Evolutionary conservation across 202 grass and related monocot genomes (phyloP).

Genomic region (Carex sylvatica): DNA sequence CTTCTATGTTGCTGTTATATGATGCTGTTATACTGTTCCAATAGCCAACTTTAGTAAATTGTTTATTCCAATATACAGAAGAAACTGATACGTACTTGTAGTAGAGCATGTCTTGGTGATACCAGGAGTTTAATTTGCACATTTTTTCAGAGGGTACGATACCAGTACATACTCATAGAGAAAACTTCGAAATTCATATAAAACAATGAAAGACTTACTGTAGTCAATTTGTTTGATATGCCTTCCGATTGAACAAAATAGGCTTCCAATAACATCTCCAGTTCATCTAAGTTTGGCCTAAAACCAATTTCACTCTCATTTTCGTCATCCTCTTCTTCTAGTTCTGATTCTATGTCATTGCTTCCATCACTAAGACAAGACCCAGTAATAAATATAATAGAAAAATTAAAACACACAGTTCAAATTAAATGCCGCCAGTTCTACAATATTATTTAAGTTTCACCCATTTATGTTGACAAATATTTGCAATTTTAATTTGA

Average conservation of each 20-base stretch:
- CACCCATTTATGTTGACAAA: neutral
- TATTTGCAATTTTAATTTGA: neutral
- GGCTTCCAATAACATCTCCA: constrained; percentile 59
- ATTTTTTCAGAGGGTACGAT: neutral
- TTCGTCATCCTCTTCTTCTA: neutral
- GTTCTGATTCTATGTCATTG: neutral
- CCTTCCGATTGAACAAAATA: constrained; percentile 64
- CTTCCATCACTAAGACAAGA: neutral
- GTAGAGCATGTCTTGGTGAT: neutral
- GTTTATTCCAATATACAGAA: neutral
- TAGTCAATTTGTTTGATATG: constrained; percentile 42
- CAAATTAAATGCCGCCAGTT: neutral
- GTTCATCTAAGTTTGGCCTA: constrained; percentile 44
- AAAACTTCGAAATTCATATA: neutral
- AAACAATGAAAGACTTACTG: constrained; percentile 30
- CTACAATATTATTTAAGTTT: neutral
- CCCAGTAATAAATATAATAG: neutral
- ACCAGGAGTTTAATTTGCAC: neutral
- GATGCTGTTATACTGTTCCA: too few species aligned
- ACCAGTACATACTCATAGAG: neutral
- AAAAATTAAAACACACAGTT: neutral
- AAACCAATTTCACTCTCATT: constrained; percentile 29
- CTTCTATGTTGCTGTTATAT: too few species aligned
- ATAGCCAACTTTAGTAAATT: neutral
- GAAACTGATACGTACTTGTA: neutral